These are phyloP conservation scores for Penicillium verrucosum DNA, from an alignment of 2,329 filamentous ascomycete species.

Conservation along the genomic window DNA sequence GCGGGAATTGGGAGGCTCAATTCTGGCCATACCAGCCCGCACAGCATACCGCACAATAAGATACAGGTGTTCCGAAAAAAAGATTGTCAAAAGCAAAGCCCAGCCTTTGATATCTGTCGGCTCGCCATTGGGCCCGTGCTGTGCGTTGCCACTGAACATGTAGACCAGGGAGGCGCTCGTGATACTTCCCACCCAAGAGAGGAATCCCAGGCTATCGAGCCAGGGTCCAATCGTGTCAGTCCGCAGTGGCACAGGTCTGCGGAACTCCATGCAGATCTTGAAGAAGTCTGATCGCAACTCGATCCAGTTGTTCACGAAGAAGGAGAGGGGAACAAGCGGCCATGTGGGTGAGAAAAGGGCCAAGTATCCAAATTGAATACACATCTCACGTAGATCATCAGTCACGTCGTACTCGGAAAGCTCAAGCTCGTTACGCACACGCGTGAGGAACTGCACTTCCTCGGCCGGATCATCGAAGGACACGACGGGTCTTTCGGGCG, in stretches of 20 bases:
- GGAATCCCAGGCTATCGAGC: constrained; percentile 81
- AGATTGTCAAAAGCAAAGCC: constrained; percentile 75
- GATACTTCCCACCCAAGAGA: constrained; percentile 90
- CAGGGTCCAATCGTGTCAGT: constrained; percentile 94
- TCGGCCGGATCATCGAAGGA: constrained; percentile 66
- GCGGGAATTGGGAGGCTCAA: constrained; percentile 82
- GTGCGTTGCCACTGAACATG: constrained; percentile 69
- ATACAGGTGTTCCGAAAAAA: constrained; percentile 87
- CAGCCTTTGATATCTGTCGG: constrained; percentile 68
- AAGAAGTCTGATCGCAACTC: constrained; percentile 91
- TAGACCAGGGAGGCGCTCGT: constrained; percentile 85
- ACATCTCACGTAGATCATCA: constrained; percentile 89
- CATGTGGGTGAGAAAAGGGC: constrained; percentile 91
- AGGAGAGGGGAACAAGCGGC: constrained; percentile 84
- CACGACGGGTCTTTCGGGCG: constrained; percentile 37
- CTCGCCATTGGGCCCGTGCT: constrained; percentile 43
- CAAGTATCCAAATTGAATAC: constrained; percentile 85
- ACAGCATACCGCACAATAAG: constrained; percentile 73
- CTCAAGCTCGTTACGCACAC: constrained; percentile 81
- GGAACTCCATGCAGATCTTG: constrained; percentile 90
- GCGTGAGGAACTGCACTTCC: constrained; percentile 75
- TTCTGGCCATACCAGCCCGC: constrained; percentile 67
- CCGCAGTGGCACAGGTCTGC: constrained; percentile 82
- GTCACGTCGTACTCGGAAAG: constrained; percentile 89
- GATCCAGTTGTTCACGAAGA: constrained; percentile 94